These are phyloP conservation scores for Debaryomyces robertsiae DNA, from an alignment of 1,139 yeast species.

Conservation along the genomic window DNA sequence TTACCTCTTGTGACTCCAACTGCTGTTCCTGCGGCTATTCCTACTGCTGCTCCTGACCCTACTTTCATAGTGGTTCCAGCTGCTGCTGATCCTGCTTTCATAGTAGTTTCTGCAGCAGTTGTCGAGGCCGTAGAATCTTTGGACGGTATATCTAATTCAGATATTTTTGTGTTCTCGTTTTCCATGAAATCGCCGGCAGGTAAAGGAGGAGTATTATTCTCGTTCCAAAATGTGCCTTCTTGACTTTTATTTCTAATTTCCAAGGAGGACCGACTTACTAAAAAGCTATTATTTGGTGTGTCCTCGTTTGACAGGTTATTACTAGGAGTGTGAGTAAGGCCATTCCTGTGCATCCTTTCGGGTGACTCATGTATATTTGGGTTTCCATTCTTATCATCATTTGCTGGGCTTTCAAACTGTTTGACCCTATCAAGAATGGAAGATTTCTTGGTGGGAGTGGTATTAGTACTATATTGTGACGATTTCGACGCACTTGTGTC, in stretches of 20 bases:
- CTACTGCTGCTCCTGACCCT: conserved; percentile 15
- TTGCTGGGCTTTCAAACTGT: conserved; percentile 38
- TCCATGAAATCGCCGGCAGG: no score
- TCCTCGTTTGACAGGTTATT: conserved; percentile 4
- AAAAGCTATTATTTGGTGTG: conserved; percentile 17
- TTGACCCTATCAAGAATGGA: conserved; percentile 42
- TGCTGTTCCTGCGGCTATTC: conserved; percentile 15
- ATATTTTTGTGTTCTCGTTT: no score
- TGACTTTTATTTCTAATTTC: conserved; percentile 17
- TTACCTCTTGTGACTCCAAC: conserved; percentile 22
- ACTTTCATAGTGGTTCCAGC: conserved; percentile 15
- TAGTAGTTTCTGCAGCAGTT: background rate
- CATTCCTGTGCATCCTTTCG: background rate
- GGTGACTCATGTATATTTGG: background rate
- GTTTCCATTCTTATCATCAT: conserved; percentile 3
- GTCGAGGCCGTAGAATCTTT: no score
- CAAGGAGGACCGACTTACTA: conserved; percentile 21
- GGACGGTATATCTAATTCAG: no score
- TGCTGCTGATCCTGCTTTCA: background rate
- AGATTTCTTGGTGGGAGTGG: conserved; percentile 20
- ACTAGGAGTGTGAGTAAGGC: background rate
- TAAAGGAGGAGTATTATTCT: conserved; percentile 1
- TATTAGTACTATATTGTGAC: background rate
- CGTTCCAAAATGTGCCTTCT: background rate
- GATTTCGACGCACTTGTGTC: background rate